Evolutionary conservation across 2,329 filamentous ascomycete genomes (phyloP).

Genomic region (Trichoderma pleuroti): DNA sequence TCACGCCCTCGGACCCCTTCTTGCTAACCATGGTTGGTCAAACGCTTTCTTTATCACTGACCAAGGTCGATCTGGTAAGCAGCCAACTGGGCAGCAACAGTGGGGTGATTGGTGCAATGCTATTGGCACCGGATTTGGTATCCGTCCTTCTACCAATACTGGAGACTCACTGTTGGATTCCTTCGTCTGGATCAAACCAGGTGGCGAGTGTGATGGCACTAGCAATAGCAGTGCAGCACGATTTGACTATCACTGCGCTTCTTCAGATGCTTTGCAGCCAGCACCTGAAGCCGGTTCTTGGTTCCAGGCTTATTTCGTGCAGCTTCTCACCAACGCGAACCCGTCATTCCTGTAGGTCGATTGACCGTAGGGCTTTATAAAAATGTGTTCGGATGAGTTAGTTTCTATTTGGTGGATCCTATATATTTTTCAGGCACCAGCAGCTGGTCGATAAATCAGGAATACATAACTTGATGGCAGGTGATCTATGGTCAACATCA

Average conservation of each 20-base stretch:
- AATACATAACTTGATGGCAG: background rate
- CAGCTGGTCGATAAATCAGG: background rate
- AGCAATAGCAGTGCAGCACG: background rate
- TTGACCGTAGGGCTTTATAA: background rate
- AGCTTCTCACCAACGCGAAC: slow-evolving; percentile 10
- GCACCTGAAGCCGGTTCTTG: slow-evolving; percentile 5
- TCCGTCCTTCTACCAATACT: background rate
- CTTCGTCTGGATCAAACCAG: slow-evolving; percentile 3
- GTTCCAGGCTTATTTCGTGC: slow-evolving; percentile 12
- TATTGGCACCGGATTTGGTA: slow-evolving; percentile 1
- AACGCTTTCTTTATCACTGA: slow-evolving; percentile 3
- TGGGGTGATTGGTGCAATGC: slow-evolving; percentile 12
- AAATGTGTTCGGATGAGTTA: background rate
- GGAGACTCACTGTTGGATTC: background rate
- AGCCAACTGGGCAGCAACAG: background rate
- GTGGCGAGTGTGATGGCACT: slow-evolving; percentile 6
- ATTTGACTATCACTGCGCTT: background rate
- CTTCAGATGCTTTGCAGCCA: background rate
- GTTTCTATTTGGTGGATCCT: background rate
- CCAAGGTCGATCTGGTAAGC: slow-evolving; percentile 7
- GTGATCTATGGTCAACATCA: background rate
- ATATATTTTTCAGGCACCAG: background rate
- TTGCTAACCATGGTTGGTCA: background rate
- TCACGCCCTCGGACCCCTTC: background rate
- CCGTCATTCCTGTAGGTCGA: background rate